Evolutionary conservation across 768 basidiomycete species (phyloP), one percentile per base, ranked within the genome.

Genomic region (Suillus fuscotomentosus): DNA sequence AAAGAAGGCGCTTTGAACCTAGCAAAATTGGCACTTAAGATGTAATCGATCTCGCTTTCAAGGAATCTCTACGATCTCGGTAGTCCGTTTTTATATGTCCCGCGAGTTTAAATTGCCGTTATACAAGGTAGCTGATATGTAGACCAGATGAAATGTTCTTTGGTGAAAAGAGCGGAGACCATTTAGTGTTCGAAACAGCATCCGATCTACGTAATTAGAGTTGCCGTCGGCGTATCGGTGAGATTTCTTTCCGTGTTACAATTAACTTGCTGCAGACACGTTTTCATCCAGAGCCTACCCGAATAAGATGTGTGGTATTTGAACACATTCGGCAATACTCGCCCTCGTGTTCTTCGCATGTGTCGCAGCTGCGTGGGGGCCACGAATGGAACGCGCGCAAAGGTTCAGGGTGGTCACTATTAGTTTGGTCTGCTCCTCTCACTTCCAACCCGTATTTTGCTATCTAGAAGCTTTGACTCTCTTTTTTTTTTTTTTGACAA

Each of bases 1-100:
- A 92, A 86, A 78, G 92, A 92, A 47, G 97, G 97, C 27, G 93
- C 92, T 2, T 76, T 98, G 70, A 78, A 82, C 71, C 86, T 98
- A 73, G 96, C 95, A 7, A 82, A 81, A 75, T 78, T 83, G 65
- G 90, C 92, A 24, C 76, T 96, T 43, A 67, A 51, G 55, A 73
- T 77, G 70, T 77, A 70, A 71, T 67, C 57, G 57, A 42, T 59
- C 57, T 59, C 57, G 41, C 57, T 59, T 42, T 59, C 24, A 24
- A 39, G 22, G 41, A 27, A 59, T 59, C 57, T 31, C 41, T 17
- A 42, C 5, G 36, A 38, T 59, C 57, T 59, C 57, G 57, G 57
- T 59, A 59, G 57, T 17, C 36, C 24, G 20, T 42, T 13, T 59
- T 59, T 41, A 41, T 42, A 41, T 42, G 57, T 22, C 56, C 17